Base-by-base conservation (phyloP, 1,284 basidiomycete genomes). In the Apiotrichum veenhuisii region DNA sequence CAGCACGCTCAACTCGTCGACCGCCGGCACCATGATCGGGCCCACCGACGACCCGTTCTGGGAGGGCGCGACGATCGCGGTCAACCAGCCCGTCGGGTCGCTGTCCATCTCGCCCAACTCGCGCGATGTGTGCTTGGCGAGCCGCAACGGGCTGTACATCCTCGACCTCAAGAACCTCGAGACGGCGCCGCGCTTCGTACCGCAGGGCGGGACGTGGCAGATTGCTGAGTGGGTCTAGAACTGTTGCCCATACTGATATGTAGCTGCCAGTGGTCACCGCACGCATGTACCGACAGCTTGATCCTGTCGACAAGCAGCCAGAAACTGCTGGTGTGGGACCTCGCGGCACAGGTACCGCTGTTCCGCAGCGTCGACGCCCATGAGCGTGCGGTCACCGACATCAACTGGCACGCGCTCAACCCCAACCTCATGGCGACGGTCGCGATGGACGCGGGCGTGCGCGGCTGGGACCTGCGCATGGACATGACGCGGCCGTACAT, bases 251-350 rank as follows among this genome's bases (percentile, higher is more conserved):
- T 41, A 15, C 17, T 23, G 18, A 64, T 56, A 54, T 26, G 15
- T 61, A 76, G 70, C 60, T 75, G 94, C 3, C 94, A 98, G 72
- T 98, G 95, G 94, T 95, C 94, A 53, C 95, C 95, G 1, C 94
- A 98, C 71, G 84, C 84, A 0, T 80, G 82, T 9, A 85, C 88
- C 15, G 85, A 87, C 49, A 87, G 95, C 66, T 92, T 94, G 68
- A 91, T 98, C 52, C 88, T 95, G 22, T 95, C 91, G 2, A 98
- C 96, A 0, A 95, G 91, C 0, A 90, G 89, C 48, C 91, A 97
- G 74, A 96, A 97, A 74, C 83, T 97, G 80, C 81, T 98, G 8
- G 91, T 98, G 58, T 98, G 95, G 95, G 97, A 98, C 70, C 81
- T 98, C 1, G 79, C 64, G 0, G 70, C 76, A 0, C 67, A 72